Evolutionary conservation across 192 early-diverging fungal genomes (phyloP).

Genomic region (Ambispora gerdemannii): DNA sequence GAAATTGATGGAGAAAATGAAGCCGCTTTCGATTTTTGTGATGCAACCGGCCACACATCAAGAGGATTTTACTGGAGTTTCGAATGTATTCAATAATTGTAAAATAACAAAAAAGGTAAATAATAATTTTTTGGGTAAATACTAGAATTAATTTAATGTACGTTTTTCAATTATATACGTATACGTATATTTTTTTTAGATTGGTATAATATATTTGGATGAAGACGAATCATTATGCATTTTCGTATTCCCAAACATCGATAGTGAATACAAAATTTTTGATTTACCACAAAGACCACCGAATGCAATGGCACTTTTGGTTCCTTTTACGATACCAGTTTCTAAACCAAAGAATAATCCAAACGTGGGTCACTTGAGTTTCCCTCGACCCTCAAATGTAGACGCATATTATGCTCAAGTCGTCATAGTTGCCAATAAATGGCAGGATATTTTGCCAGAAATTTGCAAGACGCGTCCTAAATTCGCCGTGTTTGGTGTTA

Average conservation of each 20-base stretch:
- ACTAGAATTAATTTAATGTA: too few relatives aligned
- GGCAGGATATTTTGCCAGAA: background rate
- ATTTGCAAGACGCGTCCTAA: background rate
- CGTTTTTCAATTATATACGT: background rate
- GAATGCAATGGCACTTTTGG: background rate
- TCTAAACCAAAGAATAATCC: background rate
- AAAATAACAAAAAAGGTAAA: too few relatives aligned
- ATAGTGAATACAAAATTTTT: background rate
- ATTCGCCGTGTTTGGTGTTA: background rate
- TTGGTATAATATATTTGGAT: background rate
- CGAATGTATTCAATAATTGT: too few relatives aligned
- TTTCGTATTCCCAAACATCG: background rate
- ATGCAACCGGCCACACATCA: background rate
- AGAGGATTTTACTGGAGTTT: background rate
- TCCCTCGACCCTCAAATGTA: too few relatives aligned
- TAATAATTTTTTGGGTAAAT: too few relatives aligned
- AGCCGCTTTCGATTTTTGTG: background rate
- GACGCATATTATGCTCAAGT: background rate
- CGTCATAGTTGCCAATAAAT: background rate
- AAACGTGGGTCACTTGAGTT: background rate
- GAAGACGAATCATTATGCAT: background rate
- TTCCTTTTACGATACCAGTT: background rate
- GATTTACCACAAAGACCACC: background rate
- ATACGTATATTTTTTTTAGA: background rate
- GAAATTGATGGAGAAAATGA: too few relatives aligned